Evolutionary conservation across 148 eudicot genomes (phyloP).

Genomic region (Chenopodium album): DNA sequence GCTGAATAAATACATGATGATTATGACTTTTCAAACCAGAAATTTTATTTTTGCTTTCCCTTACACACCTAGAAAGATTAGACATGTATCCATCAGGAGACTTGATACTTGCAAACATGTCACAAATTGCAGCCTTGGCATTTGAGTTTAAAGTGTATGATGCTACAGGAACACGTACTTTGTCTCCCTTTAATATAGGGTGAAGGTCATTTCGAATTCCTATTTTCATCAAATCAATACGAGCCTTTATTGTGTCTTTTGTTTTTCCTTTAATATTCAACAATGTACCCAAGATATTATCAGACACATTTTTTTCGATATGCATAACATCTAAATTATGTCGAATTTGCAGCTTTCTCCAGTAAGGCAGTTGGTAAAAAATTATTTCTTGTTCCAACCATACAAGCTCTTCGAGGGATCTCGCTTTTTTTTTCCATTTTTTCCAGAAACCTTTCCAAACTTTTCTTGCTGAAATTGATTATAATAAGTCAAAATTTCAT

Average conservation of each 20-base stretch:
- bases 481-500: background rate
- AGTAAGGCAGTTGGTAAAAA: too few species aligned
- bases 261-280: too few species aligned
- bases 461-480: background rate
- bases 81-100: conserved; percentile 14
- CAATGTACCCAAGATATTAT: too few species aligned
- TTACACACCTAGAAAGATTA: conserved; percentile 10
- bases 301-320: too few species aligned
- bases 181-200: background rate
- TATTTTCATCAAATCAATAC: too few species aligned
- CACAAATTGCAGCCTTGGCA: background rate
- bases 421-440: background rate
- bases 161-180: background rate
- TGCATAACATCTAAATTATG: too few species aligned
- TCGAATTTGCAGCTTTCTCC: too few species aligned
- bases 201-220: too few species aligned
- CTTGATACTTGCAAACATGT: background rate
- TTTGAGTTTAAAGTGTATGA: background rate
- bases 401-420: background rate
- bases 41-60: background rate
- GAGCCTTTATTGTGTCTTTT: too few species aligned
- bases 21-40: conserved; percentile 1
- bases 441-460: background rate
- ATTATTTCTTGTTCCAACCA: background rate
- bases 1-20: conserved; percentile 21